Conservation (phyloP, 2,329 filamentous ascomycete genomes). For the Stagonosporopsis rhizophila region DNA sequence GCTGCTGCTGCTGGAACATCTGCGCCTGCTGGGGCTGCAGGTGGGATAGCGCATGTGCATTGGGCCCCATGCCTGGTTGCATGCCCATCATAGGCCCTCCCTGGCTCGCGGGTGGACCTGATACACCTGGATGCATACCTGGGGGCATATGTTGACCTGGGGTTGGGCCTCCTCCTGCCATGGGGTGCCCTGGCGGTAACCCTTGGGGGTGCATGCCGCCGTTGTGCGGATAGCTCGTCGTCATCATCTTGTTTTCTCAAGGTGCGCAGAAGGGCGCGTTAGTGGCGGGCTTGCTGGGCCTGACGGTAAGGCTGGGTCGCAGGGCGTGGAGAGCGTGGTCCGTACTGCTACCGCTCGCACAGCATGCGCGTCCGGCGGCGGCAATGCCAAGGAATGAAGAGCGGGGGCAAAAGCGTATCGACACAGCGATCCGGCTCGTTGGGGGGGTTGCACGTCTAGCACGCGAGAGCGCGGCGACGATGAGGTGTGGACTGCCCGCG, state of each 20-base stretch:
- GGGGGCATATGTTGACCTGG: conserved; percentile 73
- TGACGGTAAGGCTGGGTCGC: background rate
- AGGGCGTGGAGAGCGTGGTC: background rate
- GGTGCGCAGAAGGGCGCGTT: conserved; percentile 15
- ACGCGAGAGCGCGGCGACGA: conserved; percentile 4
- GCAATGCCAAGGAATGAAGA: background rate
- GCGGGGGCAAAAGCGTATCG: background rate
- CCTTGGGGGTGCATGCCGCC: conserved; percentile 77
- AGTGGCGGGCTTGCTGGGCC: background rate
- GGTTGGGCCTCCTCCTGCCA: conserved; percentile 72
- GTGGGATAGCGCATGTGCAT: conserved; percentile 75
- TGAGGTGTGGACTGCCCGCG: conserved; percentile 25
- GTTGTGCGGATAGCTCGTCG: conserved; percentile 72
- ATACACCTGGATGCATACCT: conserved; percentile 75
- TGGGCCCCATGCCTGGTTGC: conserved; percentile 70
- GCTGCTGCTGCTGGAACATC: conserved; percentile 61
- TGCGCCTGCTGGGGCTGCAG: conserved; percentile 69
- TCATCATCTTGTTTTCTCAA: conserved; percentile 69
- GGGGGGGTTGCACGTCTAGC: background rate
- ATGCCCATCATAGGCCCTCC: conserved; percentile 77
- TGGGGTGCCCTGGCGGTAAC: conserved; percentile 69
- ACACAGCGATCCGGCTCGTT: background rate
- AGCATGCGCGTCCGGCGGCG: conserved; percentile 2
- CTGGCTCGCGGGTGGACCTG: conserved; percentile 74
- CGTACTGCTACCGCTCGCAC: conserved; percentile 2